Conservation (phyloP, 148 eudicot genomes). For the Chenopodium berlandieri region DNA sequence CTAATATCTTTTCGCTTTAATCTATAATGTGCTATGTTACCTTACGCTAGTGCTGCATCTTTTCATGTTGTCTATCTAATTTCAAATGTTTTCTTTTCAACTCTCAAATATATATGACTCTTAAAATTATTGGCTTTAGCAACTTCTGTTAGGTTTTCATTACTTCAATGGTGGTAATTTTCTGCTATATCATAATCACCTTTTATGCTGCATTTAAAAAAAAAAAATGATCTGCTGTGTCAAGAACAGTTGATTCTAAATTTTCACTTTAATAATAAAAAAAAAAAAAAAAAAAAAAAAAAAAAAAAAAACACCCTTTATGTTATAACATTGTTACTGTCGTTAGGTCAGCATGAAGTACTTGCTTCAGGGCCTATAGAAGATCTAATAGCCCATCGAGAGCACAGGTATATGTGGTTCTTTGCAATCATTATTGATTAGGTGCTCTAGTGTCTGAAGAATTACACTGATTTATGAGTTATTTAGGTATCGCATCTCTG, state of each 20-base stretch:
- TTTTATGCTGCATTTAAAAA: too few relatives aligned
- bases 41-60: neutral
- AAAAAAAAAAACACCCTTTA: too few relatives aligned
- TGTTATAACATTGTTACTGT: constrained; percentile 3
- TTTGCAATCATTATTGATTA: constrained; percentile 19
- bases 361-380: constrained; percentile 99
- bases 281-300: too few relatives aligned
- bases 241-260: neutral
- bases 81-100: neutral
- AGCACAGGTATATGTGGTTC: constrained; percentile 65
- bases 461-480: neutral
- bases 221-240: neutral
- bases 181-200: neutral
- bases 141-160: neutral
- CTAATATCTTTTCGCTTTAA: neutral
- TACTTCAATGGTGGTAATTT: neutral
- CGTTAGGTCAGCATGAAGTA: constrained; percentile 90
- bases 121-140: neutral
- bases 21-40: neutral
- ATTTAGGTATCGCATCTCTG: constrained; percentile 93
- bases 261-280: too few relatives aligned
- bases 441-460: constrained; percentile 10
- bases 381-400: constrained; percentile 97
- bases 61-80: neutral
- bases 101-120: neutral